Conservation (phyloP, 768 basidiomycete genomes). For the Filobasidium floriforme region DNA sequence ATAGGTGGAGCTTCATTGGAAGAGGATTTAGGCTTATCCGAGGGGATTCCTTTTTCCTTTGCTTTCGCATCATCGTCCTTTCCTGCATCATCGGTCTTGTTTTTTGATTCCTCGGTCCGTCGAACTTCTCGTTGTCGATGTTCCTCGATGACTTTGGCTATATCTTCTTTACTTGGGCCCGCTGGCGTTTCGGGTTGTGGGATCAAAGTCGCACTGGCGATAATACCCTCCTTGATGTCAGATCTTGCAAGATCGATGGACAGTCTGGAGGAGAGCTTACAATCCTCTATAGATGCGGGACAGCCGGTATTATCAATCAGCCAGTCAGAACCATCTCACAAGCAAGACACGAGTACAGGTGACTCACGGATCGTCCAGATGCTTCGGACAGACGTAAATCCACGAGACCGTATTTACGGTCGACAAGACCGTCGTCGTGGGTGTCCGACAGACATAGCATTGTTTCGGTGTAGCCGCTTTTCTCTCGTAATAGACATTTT, state of each 20-base stretch:
- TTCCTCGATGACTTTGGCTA: conserved; percentile 51
- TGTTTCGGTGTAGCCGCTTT: conserved; percentile 67
- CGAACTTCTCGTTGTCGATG: conserved; percentile 73
- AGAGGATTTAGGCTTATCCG: conserved; percentile 42
- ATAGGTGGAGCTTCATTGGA: conserved; percentile 27
- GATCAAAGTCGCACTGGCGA: conserved; percentile 28
- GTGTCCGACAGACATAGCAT: conserved; percentile 59
- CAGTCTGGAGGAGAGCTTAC: conserved; percentile 18
- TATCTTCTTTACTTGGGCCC: conserved; percentile 43
- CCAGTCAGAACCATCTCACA: conserved; percentile 30
- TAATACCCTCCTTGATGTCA: background rate
- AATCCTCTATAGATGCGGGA: conserved; percentile 7
- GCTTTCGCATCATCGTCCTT: conserved; percentile 29
- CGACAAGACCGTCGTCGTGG: conserved; percentile 74
- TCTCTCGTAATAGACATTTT: conserved; percentile 80
- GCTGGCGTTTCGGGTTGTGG: conserved; percentile 33
- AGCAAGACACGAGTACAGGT: conserved; percentile 44
- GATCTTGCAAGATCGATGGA: background rate
- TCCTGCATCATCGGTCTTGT: conserved; percentile 47
- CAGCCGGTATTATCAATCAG: conserved; percentile 21
- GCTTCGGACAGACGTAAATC: conserved; percentile 71
- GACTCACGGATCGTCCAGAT: conserved; percentile 73
- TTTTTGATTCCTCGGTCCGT: conserved; percentile 52
- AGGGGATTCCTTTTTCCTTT: conserved; percentile 24
- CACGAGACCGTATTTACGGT: conserved; percentile 78